phyloP scores from a whole-genome alignment of 1,284 basidiomycete species.

The Moesziomyces antarcticus region DNA sequence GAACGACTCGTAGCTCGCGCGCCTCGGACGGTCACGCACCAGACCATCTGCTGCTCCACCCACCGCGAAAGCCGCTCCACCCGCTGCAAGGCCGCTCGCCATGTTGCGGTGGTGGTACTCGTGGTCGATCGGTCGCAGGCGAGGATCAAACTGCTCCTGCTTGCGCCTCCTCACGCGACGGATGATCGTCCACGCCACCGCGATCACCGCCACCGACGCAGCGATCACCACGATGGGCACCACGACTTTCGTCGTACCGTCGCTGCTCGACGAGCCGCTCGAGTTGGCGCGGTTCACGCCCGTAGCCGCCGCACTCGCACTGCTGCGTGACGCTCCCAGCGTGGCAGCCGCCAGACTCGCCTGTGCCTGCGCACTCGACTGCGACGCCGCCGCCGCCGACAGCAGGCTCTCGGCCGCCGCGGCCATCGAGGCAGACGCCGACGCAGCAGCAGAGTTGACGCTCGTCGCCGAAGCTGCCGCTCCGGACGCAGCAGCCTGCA shows the following conservation, averaged over 20 bases:
- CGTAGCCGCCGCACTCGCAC: constrained; percentile 9
- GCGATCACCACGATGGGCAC: constrained; percentile 48
- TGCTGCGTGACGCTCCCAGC: not conserved
- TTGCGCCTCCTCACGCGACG: constrained; percentile 24
- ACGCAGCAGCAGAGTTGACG: constrained; percentile 12
- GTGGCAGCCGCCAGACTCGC: constrained; percentile 24
- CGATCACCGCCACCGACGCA: constrained; percentile 28
- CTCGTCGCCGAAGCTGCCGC: constrained; percentile 10
- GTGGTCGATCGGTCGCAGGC: constrained; percentile 20
- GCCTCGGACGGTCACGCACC: constrained; percentile 25
- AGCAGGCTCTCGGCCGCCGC: constrained; percentile 23
- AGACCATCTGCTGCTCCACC: constrained; percentile 35
- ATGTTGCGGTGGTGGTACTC: constrained; percentile 27
- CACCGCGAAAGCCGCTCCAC: constrained; percentile 35
- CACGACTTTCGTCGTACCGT: constrained; percentile 44
- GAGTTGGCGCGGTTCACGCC: constrained; percentile 31
- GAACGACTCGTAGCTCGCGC: constrained; percentile 39
- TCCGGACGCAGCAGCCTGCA: constrained; percentile 16
- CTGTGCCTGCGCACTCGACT: constrained; percentile 10
- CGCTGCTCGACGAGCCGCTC: constrained; percentile 15
- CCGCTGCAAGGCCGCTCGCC: constrained; percentile 14
- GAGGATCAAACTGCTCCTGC: constrained; percentile 17
- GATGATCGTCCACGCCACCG: constrained; percentile 27
- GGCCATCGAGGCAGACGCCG: constrained; percentile 23
- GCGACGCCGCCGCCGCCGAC: constrained; percentile 25